Evolutionary conservation across 2,329 filamentous ascomycete genomes (phyloP).

Genomic region (Calonectria hawksworthii): DNA sequence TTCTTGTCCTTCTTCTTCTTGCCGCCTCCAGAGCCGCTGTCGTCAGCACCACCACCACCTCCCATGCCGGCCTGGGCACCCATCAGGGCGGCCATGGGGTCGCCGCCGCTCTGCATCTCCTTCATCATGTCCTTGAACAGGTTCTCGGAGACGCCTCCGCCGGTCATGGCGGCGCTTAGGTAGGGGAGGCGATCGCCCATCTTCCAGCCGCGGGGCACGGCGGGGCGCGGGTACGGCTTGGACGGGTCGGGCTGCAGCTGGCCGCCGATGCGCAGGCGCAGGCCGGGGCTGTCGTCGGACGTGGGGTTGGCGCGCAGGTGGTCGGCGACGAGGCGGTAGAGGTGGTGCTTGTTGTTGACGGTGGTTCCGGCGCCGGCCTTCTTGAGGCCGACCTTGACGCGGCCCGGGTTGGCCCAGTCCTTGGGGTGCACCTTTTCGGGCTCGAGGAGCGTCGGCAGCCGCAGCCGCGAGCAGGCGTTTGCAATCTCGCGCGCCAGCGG

Average conservation of each 20-base stretch:
- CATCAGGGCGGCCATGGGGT: slow-evolving; percentile 61
- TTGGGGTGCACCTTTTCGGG: slow-evolving; percentile 93
- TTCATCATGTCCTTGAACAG: slow-evolving; percentile 97
- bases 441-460: slow-evolving; percentile 84
- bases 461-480: slow-evolving; percentile 82
- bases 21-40: slow-evolving; percentile 46
- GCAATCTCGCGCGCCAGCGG: slow-evolving; percentile 92
- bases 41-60: slow-evolving; percentile 45
- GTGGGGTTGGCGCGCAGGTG: slow-evolving; percentile 86
- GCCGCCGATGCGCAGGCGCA: slow-evolving; percentile 80
- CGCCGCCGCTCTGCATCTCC: slow-evolving; percentile 78
- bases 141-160: slow-evolving; percentile 94
- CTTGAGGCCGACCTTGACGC: slow-evolving; percentile 82
- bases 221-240: slow-evolving; percentile 78
- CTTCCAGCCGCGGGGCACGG: slow-evolving; percentile 91
- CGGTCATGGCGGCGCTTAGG: slow-evolving; percentile 89
- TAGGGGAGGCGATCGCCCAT: slow-evolving; percentile 87
- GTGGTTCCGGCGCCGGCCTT: slow-evolving; percentile 35
- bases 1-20: slow-evolving; percentile 66
- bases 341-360: slow-evolving; percentile 85
- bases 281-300: slow-evolving; percentile 75
- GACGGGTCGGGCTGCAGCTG: slow-evolving; percentile 73
- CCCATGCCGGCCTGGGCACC: slow-evolving; percentile 45
- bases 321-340: slow-evolving; percentile 84
- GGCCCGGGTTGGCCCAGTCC: slow-evolving; percentile 97